Base-by-base conservation (phyloP, 2,329 filamentous ascomycete species). In the Alternaria postmessia region DNA sequence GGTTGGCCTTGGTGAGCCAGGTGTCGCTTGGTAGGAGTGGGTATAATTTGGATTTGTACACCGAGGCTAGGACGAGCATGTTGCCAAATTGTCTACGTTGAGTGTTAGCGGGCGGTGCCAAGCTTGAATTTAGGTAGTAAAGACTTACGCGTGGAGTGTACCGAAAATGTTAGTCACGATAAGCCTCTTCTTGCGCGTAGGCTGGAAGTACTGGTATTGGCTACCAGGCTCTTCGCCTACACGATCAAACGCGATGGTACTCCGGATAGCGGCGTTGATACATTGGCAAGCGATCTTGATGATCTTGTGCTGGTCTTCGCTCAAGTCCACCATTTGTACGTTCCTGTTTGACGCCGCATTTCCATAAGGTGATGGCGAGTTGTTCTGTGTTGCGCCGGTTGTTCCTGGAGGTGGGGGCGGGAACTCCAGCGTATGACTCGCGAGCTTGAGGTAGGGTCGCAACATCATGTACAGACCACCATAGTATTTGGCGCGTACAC, bases 91-190 rank as follows among this genome's bases (percentile, higher is more conserved):
- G 95, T 6, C 94, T 96, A 16, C 5, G 46, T 60, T 22, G 24
- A n/a, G 22, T 36, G 54, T 70, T 63, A 71, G 59, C 41, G 51
- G 32, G 41, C 12, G 44, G 18, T 24, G 28, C 24, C 38, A 32
- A 34, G 36, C 3, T 30, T 30, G 28, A 30, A 9, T 14, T 14
- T 7, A 6, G 14, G 7, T 46, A 16, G 22, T 9, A 16, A 5
- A 16, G 72, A 70, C 77, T 68, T 64, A 62, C 61, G 62, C 64
- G 84, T 97, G 94, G 63, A 93, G 91, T 18, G 94, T 98, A 53
- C 94, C 94, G 79, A 97, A 96, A 24, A 97, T 89, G 71, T 97
- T 98, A n/a, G 94, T 98, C 56, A 98, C 89, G 52, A 97, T 90
- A 8, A 91, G 87, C 30, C 93, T 87, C 62, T 86, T 81, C 48